Evolutionary conservation across 805 yeast species (phyloP), one percentile per base, ranked within the genome.

Genomic region (Metschnikowia hibisci): DNA sequence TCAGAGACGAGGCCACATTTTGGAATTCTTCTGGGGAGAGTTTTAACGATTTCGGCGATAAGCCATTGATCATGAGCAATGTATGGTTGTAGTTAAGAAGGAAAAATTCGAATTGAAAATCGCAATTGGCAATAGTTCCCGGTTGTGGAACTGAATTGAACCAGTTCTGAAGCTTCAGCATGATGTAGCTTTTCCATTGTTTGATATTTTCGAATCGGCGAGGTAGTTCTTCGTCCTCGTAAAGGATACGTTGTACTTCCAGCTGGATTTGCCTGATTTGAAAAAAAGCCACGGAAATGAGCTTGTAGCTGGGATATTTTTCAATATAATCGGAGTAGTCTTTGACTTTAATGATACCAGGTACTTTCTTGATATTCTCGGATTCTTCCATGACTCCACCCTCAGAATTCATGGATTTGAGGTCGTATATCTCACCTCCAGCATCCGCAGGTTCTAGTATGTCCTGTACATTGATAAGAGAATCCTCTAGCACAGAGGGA

Each of bases 31-130:
- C 71, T 8, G 64, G 60, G 8, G 77, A 67, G 11, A 84, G 73
- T 16, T 71, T 69, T 31, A 79, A 73, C 50, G 79, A 78, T 33
- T 78, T 79, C 1, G 96, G 96, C 1, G 88, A 80, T 28, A 88
- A 72, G 2, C 96, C 96, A 64, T 84, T 82, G 20, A 89, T 57
- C 55, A 84, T 71, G 16, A 87, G 69, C 42, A 81, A 67, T 0
- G 95, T 78, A 56, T 87, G 95, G 60, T 82, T 74, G 60, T 84
- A 87, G 61, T 88, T 88, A 47, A 89, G 69, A 39, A 74, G 78
- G 60, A 89, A 82, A 55, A 84, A 84, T 42, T 76, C 82, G 26
- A 73, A 57, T 55, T 82, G 84, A 63, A 88, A 89, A 50, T 80
- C 80, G 59, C 93, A 84, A 54, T 86, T 84, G 80, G 81, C 81